Evolutionary conservation across 2,329 filamentous ascomycete genomes (phyloP).

Genomic region (Verticillium nonalfalfae): DNA sequence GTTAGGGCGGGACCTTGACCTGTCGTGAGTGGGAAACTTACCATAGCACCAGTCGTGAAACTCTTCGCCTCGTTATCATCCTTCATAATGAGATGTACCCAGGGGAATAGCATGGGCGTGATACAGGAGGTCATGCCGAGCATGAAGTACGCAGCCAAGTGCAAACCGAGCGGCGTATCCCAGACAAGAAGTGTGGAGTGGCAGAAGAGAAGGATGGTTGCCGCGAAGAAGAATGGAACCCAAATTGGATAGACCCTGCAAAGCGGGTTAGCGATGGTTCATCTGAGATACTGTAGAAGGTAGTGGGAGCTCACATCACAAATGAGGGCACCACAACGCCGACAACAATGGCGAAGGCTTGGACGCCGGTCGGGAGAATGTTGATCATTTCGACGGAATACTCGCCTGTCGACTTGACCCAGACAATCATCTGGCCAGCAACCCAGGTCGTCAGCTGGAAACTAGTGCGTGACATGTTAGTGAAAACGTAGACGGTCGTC

Average conservation of each 20-base stretch:
- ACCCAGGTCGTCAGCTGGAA: slow-evolving; percentile 15
- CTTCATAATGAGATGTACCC: slow-evolving; percentile 16
- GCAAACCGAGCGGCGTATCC: slow-evolving; percentile 14
- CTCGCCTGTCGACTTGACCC: slow-evolving; percentile 14
- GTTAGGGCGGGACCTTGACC: neutral
- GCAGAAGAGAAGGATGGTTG: slow-evolving; percentile 14
- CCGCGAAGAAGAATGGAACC: slow-evolving; percentile 18
- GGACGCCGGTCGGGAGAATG: slow-evolving; percentile 17
- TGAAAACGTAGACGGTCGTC: neutral
- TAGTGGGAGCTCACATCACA: slow-evolving; percentile 10
- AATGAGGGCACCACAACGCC: slow-evolving; percentile 18
- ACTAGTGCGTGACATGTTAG: neutral
- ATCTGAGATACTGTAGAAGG: neutral
- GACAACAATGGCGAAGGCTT: slow-evolving; percentile 19
- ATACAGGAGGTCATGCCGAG: slow-evolving; percentile 14
- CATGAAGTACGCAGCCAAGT: slow-evolving; percentile 13
- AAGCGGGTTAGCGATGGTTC: neutral
- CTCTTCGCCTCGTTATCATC: slow-evolving; percentile 12
- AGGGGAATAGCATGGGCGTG: slow-evolving; percentile 17
- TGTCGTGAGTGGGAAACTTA: slow-evolving; percentile 1
- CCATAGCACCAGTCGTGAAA: slow-evolving; percentile 18
- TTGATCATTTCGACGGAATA: slow-evolving; percentile 19
- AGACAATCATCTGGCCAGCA: slow-evolving; percentile 19
- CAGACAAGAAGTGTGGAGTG: slow-evolving; percentile 15
- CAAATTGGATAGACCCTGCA: slow-evolving; percentile 19